phyloP scores from a whole-genome alignment of 1,284 basidiomycete species.

The Puccinia hordei region DNA sequence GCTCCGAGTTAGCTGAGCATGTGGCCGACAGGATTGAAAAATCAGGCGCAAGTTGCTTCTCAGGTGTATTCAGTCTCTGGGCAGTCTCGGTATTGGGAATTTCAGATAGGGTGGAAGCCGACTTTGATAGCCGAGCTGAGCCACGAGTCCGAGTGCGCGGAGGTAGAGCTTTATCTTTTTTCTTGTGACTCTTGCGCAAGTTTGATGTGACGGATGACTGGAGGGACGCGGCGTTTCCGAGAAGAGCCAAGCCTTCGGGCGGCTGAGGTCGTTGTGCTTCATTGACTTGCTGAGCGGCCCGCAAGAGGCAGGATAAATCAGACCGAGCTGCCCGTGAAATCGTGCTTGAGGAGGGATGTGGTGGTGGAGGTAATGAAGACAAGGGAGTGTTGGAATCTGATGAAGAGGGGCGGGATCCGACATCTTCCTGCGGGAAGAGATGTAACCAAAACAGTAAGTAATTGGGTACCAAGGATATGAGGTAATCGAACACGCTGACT shows the following conservation, averaged over 20 bases:
- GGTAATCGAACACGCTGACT: not conserved
- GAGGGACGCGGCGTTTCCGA: slow-evolving; percentile 24
- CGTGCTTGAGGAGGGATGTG: slow-evolving; percentile 1
- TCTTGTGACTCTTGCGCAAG: slow-evolving; percentile 2
- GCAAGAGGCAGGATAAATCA: slow-evolving; percentile 38
- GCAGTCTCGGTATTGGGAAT: not conserved
- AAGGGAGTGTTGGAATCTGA: not conserved
- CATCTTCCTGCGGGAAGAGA: slow-evolving; percentile 1
- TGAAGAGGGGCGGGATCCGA: not conserved
- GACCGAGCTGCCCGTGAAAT: not conserved
- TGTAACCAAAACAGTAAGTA: not conserved
- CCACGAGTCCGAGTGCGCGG: slow-evolving; percentile 35
- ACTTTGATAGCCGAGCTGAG: slow-evolving; percentile 37
- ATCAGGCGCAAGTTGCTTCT: not conserved
- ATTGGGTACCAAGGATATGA: not conserved
- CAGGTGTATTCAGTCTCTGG: not conserved
- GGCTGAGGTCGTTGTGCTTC: not conserved
- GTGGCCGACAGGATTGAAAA: not conserved
- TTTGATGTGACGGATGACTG: not conserved
- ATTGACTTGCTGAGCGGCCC: slow-evolving; percentile 29
- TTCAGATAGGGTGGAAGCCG: slow-evolving; percentile 2
- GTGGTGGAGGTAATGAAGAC: slow-evolving; percentile 22
- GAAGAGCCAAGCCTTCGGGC: not conserved
- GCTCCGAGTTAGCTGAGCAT: not conserved
- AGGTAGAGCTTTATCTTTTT: not conserved